A percentile compares a stretch with the other conserved stretches of the same genome.
Conservation (phyloP, 2,329 filamentous ascomycete genomes). For the Beauveria caledonica region DNA sequence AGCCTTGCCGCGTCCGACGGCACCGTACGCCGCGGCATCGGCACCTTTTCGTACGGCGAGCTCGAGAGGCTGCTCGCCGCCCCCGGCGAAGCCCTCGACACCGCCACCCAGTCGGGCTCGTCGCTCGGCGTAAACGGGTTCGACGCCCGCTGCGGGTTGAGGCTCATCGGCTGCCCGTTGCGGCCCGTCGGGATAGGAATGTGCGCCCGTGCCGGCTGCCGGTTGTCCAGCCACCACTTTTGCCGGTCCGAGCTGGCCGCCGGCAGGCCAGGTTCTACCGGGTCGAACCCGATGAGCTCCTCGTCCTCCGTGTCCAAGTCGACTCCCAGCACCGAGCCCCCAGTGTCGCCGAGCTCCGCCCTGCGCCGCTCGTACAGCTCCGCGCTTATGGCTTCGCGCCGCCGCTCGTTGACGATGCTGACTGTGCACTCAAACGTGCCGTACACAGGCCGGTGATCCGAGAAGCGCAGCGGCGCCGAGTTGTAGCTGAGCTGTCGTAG, state of each 20-base stretch:
- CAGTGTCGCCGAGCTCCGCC: conserved; percentile 55
- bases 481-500: conserved; percentile 78
- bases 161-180: conserved; percentile 45
- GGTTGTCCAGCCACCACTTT: conserved; percentile 64
- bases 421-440: conserved; percentile 80
- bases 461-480: conserved; percentile 75
- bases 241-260: conserved; percentile 60
- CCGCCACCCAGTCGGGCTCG: conserved; percentile 77
- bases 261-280: conserved; percentile 69
- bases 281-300: conserved; percentile 71
- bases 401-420: conserved; percentile 66
- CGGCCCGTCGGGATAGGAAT: conserved; percentile 53
- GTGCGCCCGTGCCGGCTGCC: conserved; percentile 65
- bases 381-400: conserved; percentile 63
- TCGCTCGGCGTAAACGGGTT: conserved; percentile 73
- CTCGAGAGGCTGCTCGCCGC: conserved; percentile 51
- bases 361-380: conserved; percentile 66
- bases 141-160: conserved; percentile 65
- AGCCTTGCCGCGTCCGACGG: conserved; percentile 41
- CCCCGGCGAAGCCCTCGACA: conserved; percentile 39
- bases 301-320: conserved; percentile 61
- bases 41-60: conserved; percentile 51
- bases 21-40: conserved; percentile 41
- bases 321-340: conserved; percentile 41
- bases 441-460: conserved; percentile 93